phyloP scores from a whole-genome alignment of 1,284 basidiomycete genomes.

The Dichomitus squalens region DNA sequence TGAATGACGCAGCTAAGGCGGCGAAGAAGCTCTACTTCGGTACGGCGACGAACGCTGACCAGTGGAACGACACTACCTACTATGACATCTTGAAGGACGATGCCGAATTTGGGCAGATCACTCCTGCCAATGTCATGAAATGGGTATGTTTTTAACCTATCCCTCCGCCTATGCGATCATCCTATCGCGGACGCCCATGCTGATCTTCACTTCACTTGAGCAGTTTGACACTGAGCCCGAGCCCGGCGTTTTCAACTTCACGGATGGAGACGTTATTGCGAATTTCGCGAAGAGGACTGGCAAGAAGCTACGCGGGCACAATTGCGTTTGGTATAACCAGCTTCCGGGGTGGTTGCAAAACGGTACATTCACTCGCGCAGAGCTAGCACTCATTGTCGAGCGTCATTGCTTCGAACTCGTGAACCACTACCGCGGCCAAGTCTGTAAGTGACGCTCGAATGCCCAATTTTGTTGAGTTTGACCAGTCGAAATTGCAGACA shows the following conservation, averaged over 20 bases:
- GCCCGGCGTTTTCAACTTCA: conserved; percentile 50
- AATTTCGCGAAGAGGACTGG: conserved; percentile 46
- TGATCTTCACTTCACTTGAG: background rate
- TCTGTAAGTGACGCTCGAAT: conserved; percentile 35
- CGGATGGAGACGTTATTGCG: conserved; percentile 47
- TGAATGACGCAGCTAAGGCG: conserved; percentile 45
- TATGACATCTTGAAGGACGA: conserved; percentile 43
- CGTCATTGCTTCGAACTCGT: conserved; percentile 50
- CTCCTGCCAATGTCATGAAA: conserved; percentile 59
- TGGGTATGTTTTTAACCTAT: conserved; percentile 41
- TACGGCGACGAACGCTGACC: conserved; percentile 61
- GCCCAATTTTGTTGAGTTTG: background rate
- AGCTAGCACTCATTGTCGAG: conserved; percentile 47
- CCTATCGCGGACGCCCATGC: background rate
- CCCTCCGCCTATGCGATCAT: background rate
- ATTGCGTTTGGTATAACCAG: conserved; percentile 60
- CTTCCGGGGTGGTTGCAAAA: conserved; percentile 52
- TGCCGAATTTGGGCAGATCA: conserved; percentile 50
- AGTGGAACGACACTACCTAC: conserved; percentile 51
- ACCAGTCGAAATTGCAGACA: conserved; percentile 10
- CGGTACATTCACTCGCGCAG: conserved; percentile 44
- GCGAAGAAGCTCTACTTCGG: conserved; percentile 61
- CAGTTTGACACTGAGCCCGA: conserved; percentile 56
- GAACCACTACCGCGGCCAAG: conserved; percentile 51
- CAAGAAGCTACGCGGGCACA: conserved; percentile 45